Conservation (phyloP, 169 alveolate genomes). For the Fabrea salina region DNA sequence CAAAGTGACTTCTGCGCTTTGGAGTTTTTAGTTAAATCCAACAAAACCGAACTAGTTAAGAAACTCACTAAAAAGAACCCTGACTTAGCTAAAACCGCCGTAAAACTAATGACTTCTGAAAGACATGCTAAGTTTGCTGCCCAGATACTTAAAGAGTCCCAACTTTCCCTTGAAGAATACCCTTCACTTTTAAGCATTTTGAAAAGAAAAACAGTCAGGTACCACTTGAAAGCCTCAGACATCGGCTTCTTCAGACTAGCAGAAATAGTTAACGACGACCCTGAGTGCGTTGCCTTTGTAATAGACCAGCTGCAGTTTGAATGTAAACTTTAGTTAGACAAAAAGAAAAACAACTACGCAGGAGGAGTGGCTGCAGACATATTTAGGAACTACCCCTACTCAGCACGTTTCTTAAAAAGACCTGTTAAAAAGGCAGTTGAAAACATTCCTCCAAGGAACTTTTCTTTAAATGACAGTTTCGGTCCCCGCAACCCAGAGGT, state of each 20-base stretch:
- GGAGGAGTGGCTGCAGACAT: not conserved
- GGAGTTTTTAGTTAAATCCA: too few species aligned
- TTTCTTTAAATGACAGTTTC: not conserved
- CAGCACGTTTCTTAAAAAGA: not conserved
- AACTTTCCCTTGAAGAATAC: too few species aligned
- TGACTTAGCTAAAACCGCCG: too few species aligned
- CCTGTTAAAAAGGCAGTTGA: not conserved
- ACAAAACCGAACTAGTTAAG: too few species aligned
- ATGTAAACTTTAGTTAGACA: too few species aligned
- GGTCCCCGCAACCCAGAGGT: not conserved
- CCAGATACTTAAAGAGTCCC: too few species aligned
- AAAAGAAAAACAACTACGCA: not conserved
- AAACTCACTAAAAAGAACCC: too few species aligned
- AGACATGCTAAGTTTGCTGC: too few species aligned
- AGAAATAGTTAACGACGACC: not conserved
- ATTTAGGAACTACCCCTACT: not conserved
- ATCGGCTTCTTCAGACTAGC: not conserved
- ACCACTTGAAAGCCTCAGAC: not conserved
- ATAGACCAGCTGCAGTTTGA: not conserved
- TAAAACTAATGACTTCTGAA: too few species aligned
- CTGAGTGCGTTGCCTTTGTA: not conserved
- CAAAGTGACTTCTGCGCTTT: too few species aligned
- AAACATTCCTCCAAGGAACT: not conserved
- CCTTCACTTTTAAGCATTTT: too few species aligned
- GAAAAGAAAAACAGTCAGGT: not conserved